phyloP scores from a whole-genome alignment of 2,329 filamentous ascomycete species.

The Phialocephala subalpina region DNA sequence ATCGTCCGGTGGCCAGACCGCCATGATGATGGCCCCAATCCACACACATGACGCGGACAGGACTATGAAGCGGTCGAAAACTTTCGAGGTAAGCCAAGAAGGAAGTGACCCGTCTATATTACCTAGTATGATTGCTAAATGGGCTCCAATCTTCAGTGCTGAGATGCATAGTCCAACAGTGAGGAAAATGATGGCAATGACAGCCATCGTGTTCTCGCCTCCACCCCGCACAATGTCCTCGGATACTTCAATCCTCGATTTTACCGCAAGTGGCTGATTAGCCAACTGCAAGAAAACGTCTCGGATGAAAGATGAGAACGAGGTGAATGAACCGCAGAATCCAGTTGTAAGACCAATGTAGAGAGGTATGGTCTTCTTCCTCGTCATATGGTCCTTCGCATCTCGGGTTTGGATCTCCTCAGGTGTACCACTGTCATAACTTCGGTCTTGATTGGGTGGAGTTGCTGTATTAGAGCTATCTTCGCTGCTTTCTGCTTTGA shows the following conservation, averaged over 20 bases:
- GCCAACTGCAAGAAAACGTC: conserved; percentile 80
- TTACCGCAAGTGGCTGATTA: conserved; percentile 55
- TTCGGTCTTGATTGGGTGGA: background rate
- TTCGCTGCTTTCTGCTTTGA: background rate
- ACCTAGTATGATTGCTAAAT: conserved; percentile 70
- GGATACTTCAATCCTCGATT: background rate
- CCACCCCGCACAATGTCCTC: conserved; percentile 59
- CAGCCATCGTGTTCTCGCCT: conserved; percentile 81
- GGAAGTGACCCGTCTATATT: conserved; percentile 65
- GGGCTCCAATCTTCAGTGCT: conserved; percentile 75
- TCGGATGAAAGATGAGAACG: conserved; percentile 82
- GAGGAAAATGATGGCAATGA: conserved; percentile 74
- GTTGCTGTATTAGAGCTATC: background rate
- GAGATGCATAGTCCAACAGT: conserved; percentile 74
- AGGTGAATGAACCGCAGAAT: conserved; percentile 89
- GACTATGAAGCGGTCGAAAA: conserved; percentile 68
- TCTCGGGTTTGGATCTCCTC: conserved; percentile 49
- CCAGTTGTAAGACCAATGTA: conserved; percentile 86
- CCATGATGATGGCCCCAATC: conserved; percentile 76
- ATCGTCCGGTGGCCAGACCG: conserved; percentile 57
- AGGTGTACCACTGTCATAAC: too few relatives aligned
- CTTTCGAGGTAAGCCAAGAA: conserved; percentile 58
- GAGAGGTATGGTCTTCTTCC: conserved; percentile 84
- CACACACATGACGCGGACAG: conserved; percentile 75
- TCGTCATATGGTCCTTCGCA: conserved; percentile 62